Base-by-base conservation (phyloP, 2,329 filamentous ascomycete genomes). In the Leptodontidium sp. region DNA sequence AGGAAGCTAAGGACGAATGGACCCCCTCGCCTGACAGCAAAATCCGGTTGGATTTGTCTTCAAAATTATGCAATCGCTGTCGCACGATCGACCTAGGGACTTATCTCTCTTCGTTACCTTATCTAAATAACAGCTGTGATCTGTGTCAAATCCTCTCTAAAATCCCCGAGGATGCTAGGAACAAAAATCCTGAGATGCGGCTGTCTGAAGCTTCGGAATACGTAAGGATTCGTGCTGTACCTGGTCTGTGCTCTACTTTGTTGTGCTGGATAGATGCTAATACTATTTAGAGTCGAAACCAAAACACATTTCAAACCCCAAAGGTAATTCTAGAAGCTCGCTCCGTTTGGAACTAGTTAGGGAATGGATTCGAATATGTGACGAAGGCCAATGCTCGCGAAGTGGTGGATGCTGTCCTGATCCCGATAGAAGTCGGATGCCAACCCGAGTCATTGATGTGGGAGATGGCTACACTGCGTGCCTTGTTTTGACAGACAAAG, bases 381-480 rank as follows among this genome's bases (percentile, higher is more conserved):
- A n/a, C n/a, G 1, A 50, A 50, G 6, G 47, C 11, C 9, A 26
- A 50, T 50, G 47, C 47, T 50, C 21, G 47, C 47, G 47, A 50
- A 50, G 2, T 4, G 14, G 47, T 50, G 47, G 47, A 50, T 50
- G 47, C 21, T 50, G 47, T 50, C n/a, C 21, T 26, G 47, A 50
- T 50, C 12, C 47, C 47, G 21, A 24, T 26, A 50, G 47, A 50
- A 26, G n/a, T 50, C 47, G 47, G 21, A 50, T 50, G 47, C 47
- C n/a, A 50, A 4, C 12, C 12, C 21, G 47, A 11, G 47, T 50
- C n/a, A 50, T 50, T 21, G n/a, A 50, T 12, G 4, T 50, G 21
- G 47, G 47, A 50, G n/a, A 50, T 50, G n/a, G n/a, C n/a, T n/a
- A n/a, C n/a, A n/a, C 47, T 50, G 17, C 47, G 24, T n/a, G n/a